Conservation (phyloP, 2,329 filamentous ascomycete genomes). For the Penicillium psychrosexuale region DNA sequence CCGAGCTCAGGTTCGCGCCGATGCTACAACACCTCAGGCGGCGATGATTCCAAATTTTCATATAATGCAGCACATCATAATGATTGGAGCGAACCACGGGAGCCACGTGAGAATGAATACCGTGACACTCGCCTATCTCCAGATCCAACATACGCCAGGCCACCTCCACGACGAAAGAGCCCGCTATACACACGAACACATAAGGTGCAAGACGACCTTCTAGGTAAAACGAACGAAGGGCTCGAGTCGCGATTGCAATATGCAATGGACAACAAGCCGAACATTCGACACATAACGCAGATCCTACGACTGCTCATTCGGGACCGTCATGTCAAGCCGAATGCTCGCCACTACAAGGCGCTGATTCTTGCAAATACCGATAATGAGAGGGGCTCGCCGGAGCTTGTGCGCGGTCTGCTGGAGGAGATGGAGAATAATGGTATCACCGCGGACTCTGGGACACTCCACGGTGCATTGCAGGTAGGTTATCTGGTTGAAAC, state of each 20-base stretch:
- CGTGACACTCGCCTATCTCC: not conserved
- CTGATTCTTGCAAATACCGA: slow-evolving; percentile 70
- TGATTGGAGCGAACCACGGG: not conserved
- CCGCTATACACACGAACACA: slow-evolving; percentile 1
- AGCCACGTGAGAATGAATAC: not conserved
- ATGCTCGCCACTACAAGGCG: slow-evolving; percentile 61
- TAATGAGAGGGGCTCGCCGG: slow-evolving; percentile 62
- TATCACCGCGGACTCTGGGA: slow-evolving; percentile 61
- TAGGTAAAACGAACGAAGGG: slow-evolving; percentile 13
- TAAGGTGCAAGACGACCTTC: slow-evolving; percentile 2
- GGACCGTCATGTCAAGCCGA: slow-evolving; percentile 36
- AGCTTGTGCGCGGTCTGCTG: slow-evolving; percentile 61
- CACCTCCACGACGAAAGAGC: not conserved
- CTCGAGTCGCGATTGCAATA: slow-evolving; percentile 34
- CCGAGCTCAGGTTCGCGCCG: slow-evolving; percentile 16
- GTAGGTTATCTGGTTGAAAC: slow-evolving; percentile 38
- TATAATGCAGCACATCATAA: not conserved
- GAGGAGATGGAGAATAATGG: slow-evolving; percentile 65
- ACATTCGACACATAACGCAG: slow-evolving; percentile 27
- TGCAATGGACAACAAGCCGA: slow-evolving; percentile 23
- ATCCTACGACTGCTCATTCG: slow-evolving; percentile 40
- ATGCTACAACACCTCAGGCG: slow-evolving; percentile 17
- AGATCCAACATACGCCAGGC: not conserved
- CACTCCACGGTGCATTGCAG: slow-evolving; percentile 70
- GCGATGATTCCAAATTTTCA: not conserved